phyloP scores from a whole-genome alignment of 805 yeast genomes.

The Candida caryicola region DNA sequence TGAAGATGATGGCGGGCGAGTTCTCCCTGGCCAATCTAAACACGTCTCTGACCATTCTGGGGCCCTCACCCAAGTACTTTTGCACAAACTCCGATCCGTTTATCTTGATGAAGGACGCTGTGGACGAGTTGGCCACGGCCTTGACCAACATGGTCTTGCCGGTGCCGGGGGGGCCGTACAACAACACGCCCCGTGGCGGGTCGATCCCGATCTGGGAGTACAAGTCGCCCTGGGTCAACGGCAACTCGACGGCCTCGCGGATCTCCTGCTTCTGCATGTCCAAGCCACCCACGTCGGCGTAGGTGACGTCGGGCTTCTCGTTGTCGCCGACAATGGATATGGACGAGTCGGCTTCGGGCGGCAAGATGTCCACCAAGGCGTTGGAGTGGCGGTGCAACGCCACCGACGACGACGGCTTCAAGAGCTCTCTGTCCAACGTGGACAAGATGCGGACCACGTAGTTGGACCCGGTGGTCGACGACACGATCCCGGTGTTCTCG shows the following conservation, averaged over 20 bases:
- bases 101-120: constrained; percentile 94
- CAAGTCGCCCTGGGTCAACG: constrained; percentile 91
- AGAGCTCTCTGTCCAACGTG: constrained; percentile 89
- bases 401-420: constrained; percentile 92
- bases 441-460: constrained; percentile 94
- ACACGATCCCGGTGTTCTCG: constrained; percentile 92
- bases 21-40: constrained; percentile 96
- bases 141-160: constrained; percentile 99
- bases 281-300: constrained; percentile 97
- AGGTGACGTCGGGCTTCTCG: constrained; percentile 88
- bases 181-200: constrained; percentile 95
- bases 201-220: constrained; percentile 98
- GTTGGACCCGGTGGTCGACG: constrained; percentile 96
- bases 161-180: constrained; percentile 99
- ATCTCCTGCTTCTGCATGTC: constrained; percentile 99
- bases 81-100: constrained; percentile 98
- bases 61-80: constrained; percentile 98
- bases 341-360: constrained; percentile 97
- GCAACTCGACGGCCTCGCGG: constrained; percentile 96
- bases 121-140: constrained; percentile 96
- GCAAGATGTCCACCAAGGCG: constrained; percentile 93
- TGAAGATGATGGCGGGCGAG: constrained; percentile 94
- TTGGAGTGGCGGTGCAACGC: constrained; percentile 98
- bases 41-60: constrained; percentile 98
- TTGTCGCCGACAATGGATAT: constrained; percentile 93